Evolutionary conservation across 2,329 filamentous ascomycete species (phyloP), one percentile per base, ranked within the genome.

Genomic region (Aureobasidium subglaciale): DNA sequence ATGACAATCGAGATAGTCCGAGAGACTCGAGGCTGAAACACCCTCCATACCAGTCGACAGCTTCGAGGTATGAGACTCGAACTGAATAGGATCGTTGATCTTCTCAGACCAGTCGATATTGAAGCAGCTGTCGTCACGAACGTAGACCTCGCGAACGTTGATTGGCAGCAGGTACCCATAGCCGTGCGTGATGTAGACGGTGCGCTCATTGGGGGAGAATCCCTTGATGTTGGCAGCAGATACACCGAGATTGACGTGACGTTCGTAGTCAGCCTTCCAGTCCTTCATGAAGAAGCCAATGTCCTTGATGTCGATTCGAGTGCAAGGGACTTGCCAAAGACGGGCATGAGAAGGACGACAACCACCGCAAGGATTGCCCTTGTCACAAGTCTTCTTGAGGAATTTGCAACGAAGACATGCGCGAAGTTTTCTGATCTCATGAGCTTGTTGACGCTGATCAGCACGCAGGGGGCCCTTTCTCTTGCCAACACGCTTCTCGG

Each of bases 201-300:
- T 78, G 50, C 79, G 76, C 66, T 85, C 82, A 16, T 77, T 71
- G 25, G 80, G 75, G 15, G 81, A 82, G 70, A 84, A 85, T 29
- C 91, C 91, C 77, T 95, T 96, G 75, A 96, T 93, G 68, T 96
- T 96, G 72, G 87, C 91, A 46, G 96, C 87, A 2, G 90, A 95
- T 68, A 96, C 90, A 55, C 88, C 89, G 57, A 88, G 83, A 60
- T 83, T 87, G 63, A 93, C 82, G 69, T 96, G 91, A 63, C 90
- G 86, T 74, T 96, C 90, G 65, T 93, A 96, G 71, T 97, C 92
- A 41, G 90, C 91, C 75, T 92, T 95, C 91, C 91, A 97, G 72
- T 96, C 92, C 78, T 96, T 96, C 88, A 96, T 93, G 78, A 97
- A 97, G 73, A 95, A 96, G 40, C 85, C 88, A 66, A 97, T 95